These are phyloP conservation scores for Pseudoturritis turrita DNA, from an alignment of 345 rosid genomes.

Conservation along the genomic window DNA sequence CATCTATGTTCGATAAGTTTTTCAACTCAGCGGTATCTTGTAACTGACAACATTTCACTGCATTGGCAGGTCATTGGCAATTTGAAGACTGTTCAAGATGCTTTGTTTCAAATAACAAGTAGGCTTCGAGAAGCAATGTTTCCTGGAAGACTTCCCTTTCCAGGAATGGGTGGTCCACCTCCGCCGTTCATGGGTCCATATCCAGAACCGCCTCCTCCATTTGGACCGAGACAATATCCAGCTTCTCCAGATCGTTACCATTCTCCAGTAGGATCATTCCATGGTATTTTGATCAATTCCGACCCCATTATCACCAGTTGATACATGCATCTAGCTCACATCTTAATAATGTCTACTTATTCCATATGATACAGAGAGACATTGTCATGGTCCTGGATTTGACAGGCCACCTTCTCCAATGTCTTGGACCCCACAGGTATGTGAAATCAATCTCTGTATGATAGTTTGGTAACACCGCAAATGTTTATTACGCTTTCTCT, in stretches of 20 bases:
- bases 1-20: neutral
- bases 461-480: neutral
- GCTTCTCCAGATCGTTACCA: constrained; percentile 57
- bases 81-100: constrained; percentile 67
- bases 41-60: neutral
- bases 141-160: constrained; percentile 47
- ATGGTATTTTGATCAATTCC: constrained; percentile 40
- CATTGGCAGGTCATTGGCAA: constrained; percentile 61
- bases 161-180: constrained; percentile 45
- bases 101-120: constrained; percentile 67
- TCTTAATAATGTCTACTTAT: constrained; percentile 25
- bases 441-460: neutral
- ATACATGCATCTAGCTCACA: constrained; percentile 29
- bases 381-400: constrained; percentile 60
- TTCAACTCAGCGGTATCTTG: neutral
- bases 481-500: neutral
- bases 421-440: constrained; percentile 73
- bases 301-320: constrained; percentile 39
- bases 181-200: constrained; percentile 52
- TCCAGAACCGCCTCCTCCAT: constrained; percentile 65
- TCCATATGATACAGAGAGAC: constrained; percentile 49
- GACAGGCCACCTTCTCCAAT: constrained; percentile 69
- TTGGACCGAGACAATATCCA: constrained; percentile 65
- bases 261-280: constrained; percentile 52
- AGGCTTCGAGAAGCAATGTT: constrained; percentile 65